Percentiles rank a stretch among this genome's conserved stretches.
phyloP scores from a whole-genome alignment of 2,329 filamentous ascomycete genomes.

The Colletotrichum sp. region DNA sequence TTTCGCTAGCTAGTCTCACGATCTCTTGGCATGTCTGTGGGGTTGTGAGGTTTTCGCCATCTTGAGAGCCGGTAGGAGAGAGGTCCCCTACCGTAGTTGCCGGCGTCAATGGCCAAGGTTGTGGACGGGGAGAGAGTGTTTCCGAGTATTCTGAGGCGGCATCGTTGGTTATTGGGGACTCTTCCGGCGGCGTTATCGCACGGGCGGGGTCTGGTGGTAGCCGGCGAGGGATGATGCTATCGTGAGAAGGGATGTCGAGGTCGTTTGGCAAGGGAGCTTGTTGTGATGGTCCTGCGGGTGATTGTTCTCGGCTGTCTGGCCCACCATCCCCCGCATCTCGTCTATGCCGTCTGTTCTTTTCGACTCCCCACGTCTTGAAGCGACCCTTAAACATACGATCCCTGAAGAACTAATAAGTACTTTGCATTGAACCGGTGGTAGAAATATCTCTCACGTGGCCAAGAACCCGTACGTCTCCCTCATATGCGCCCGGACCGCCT shows the following conservation, averaged over 20 bases:
- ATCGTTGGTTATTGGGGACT: background rate
- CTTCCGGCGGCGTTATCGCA: background rate
- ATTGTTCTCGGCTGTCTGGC: background rate
- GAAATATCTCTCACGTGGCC: constrained; percentile 10
- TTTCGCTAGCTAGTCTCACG: background rate
- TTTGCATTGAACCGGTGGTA: background rate
- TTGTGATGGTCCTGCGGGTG: background rate
- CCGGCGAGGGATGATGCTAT: background rate
- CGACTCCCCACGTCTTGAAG: constrained; percentile 12
- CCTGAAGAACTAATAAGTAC: background rate
- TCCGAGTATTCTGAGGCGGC: background rate
- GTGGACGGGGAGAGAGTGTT: background rate
- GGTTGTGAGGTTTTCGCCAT: background rate
- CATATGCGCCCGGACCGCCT: background rate
- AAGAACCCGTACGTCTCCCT: background rate
- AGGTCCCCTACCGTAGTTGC: background rate
- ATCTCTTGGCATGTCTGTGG: background rate
- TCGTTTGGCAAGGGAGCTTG: background rate
- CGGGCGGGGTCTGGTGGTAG: background rate
- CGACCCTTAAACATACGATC: constrained; percentile 18
- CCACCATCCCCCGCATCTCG: background rate
- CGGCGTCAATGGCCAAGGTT: background rate
- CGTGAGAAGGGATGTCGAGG: background rate
- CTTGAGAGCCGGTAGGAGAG: background rate
- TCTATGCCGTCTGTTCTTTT: constrained; percentile 9